Evolutionary conservation across 2,329 filamentous ascomycete genomes (phyloP).

Genomic region (Elsinoe necatrix): DNA sequence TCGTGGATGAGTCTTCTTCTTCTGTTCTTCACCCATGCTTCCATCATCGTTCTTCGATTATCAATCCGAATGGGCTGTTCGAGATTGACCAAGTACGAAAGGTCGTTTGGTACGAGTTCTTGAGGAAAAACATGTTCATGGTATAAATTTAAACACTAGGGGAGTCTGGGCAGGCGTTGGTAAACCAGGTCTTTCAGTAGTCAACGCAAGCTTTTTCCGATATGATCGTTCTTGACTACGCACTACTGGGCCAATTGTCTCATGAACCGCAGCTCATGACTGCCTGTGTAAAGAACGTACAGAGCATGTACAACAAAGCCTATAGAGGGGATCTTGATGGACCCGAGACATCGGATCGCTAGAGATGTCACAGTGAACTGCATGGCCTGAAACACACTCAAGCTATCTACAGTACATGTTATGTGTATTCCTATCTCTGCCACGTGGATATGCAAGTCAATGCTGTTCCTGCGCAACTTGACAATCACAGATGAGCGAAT

Average conservation of each 20-base stretch:
- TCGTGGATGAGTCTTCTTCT: background rate
- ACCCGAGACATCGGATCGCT: background rate
- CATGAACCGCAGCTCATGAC: too few species aligned
- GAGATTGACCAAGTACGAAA: slow-evolving; percentile 1
- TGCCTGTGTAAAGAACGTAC: too few species aligned
- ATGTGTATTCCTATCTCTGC: background rate
- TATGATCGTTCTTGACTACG: too few species aligned
- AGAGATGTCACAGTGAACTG: background rate
- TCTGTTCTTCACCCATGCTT: background rate
- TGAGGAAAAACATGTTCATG: background rate
- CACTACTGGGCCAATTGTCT: too few species aligned
- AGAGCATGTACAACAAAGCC: too few species aligned
- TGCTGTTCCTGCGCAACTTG: too few species aligned
- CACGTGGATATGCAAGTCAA: background rate
- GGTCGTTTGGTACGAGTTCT: background rate
- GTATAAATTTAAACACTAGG: too few species aligned
- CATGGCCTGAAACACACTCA: background rate
- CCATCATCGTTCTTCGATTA: slow-evolving; percentile 4
- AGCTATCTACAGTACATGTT: background rate
- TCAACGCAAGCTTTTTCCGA: too few species aligned
- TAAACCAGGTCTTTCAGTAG: too few species aligned
- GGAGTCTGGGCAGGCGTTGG: background rate
- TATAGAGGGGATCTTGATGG: background rate
- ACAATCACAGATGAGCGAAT: background rate
- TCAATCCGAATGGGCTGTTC: slow-evolving; percentile 5